Conservation (phyloP, 495 filamentous ascomycete species). For the Lepidopterella palustris region DNA sequence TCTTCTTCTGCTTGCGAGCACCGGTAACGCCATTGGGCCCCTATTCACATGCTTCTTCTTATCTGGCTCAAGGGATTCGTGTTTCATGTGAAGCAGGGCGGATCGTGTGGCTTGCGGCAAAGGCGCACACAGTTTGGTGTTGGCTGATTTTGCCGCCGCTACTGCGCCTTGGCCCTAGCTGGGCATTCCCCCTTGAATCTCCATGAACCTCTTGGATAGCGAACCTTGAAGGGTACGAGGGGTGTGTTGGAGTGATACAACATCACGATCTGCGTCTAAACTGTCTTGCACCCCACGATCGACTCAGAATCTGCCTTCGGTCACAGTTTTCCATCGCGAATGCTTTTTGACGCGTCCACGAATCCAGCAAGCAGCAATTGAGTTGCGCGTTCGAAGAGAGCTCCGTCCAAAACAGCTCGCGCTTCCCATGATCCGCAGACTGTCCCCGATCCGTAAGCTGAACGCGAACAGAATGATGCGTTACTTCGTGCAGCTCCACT, state of each 20-base stretch:
- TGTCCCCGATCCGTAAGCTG: not conserved
- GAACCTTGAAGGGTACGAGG: not conserved
- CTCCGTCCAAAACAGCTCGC: too few species aligned
- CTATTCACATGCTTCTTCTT: not conserved
- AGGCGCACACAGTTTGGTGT: not conserved
- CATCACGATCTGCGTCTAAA: not conserved
- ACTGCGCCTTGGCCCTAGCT: not conserved
- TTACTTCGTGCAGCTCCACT: not conserved
- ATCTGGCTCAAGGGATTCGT: not conserved
- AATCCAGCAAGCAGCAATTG: too few species aligned
- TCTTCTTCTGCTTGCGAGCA: not conserved
- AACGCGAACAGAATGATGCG: not conserved
- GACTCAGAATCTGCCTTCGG: not conserved
- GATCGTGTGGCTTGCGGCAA: not conserved
- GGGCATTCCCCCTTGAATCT: not conserved
- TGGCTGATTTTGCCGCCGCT: not conserved
- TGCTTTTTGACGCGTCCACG: not conserved
- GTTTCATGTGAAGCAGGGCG: not conserved
- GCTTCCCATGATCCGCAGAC: too few species aligned
- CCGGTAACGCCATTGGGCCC: not conserved
- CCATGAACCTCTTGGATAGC: not conserved
- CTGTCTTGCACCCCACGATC: not conserved
- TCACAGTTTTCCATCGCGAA: not conserved
- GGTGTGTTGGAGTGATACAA: not conserved
- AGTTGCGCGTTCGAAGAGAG: too few species aligned